Conservation (phyloP, 352 stramenopile genomes). For the Peronospora belbahrii region DNA sequence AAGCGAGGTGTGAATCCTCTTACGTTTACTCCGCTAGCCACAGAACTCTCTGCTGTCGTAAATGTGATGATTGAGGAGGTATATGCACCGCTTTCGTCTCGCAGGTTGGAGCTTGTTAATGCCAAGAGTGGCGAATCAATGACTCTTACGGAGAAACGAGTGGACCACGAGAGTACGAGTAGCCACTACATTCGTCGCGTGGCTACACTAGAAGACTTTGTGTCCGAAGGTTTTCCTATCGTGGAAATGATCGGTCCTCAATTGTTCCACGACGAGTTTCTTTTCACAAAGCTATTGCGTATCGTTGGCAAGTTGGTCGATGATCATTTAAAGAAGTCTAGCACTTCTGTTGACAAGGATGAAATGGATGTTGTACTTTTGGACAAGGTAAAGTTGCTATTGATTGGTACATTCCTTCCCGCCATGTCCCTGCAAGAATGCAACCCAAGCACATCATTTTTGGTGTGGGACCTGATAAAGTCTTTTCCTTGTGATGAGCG, state of each 20-base stretch:
- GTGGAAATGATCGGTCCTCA: slow-evolving; percentile 58
- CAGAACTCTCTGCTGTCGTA: slow-evolving; percentile 62
- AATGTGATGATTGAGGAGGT: slow-evolving; percentile 49
- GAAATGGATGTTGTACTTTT: slow-evolving; percentile 16
- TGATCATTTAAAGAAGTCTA: slow-evolving; percentile 25
- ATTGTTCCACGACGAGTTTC: slow-evolving; percentile 57
- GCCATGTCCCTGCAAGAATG: slow-evolving; percentile 65
- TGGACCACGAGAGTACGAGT: slow-evolving; percentile 6
- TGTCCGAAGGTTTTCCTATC: slow-evolving; percentile 45
- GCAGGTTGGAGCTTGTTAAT: slow-evolving; percentile 37
- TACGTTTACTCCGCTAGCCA: slow-evolving; percentile 48
- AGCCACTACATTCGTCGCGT: slow-evolving; percentile 32
- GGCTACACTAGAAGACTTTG: slow-evolving; percentile 33
- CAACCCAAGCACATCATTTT: slow-evolving; percentile 65
- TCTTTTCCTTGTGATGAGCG: slow-evolving; percentile 64
- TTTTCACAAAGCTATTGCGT: slow-evolving; percentile 69
- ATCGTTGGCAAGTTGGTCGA: slow-evolving; percentile 51
- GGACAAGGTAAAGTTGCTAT: slow-evolving; percentile 38
- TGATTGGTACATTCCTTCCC: slow-evolving; percentile 63
- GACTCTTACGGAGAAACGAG: slow-evolving; percentile 2
- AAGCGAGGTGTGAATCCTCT: slow-evolving; percentile 56
- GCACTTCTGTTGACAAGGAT: slow-evolving; percentile 3
- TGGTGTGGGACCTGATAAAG: slow-evolving; percentile 83
- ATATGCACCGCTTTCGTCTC: slow-evolving; percentile 50
- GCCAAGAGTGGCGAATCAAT: not conserved